Base-by-base conservation (phyloP, 345 rosid species). In the Sonneratia caseolaris region DNA sequence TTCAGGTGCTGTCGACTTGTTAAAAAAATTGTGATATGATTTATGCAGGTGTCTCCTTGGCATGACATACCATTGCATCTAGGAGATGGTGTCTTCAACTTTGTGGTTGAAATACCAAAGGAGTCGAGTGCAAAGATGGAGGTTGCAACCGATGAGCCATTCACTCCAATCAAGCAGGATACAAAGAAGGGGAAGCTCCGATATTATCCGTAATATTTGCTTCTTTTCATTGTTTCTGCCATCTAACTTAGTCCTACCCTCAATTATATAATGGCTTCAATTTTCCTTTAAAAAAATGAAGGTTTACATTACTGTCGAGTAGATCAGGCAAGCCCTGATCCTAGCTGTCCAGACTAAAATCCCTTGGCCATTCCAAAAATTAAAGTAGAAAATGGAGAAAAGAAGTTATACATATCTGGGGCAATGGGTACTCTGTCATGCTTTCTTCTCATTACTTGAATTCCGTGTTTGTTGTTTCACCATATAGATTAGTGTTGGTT, bases 81-180 rank as follows among this genome's bases (percentile, higher is more conserved):
- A 80, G 99, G 98, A 11, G 89, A 89, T 80, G 98, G 89, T 24
- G 86, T 81, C 68, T 96, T 80, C 81, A 89, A 89, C 89, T 92
- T 85, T 70, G 68, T 92, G 61, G 97, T 89, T 49, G 98, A 96
- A 76, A 91, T 96, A 68, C 96, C 99, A 56, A 92, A 87, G 81
- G 98, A 89, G 73, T 82, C 98, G 14, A 92, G 91, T 76, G 97
- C 98, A 0, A 96, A 96, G 82, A 96, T 96, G 99, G 99, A 96
- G 88, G 86, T 91, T 84, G 98, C 98, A 70, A 96, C 97, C 22
- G 97, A 91, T 59, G 99, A 96, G 83, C 80, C 75, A 22, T 88
- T 75, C 87, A 95, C 98, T 79, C 98, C 96, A 43, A 95, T 92
- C 76, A 92, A 92, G 86, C 97, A 92, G 80, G 97, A 89, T 56